phyloP scores from a whole-genome alignment of 2,329 filamentous ascomycete species.

The Septoria petroselini region DNA sequence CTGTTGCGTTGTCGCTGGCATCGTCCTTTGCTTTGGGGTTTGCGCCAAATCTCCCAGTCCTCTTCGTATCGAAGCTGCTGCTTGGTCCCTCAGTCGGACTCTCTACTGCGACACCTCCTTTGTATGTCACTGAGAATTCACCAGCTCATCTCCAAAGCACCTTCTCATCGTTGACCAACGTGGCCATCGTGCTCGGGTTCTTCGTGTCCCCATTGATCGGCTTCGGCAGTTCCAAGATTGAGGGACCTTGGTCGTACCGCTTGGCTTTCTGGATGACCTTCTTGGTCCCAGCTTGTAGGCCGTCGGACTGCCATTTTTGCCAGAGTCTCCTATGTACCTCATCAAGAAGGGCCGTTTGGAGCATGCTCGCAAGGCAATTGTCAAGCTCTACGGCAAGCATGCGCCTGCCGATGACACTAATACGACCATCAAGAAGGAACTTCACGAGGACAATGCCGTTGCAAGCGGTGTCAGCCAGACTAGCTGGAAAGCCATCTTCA shows the following conservation, averaged over 20 bases:
- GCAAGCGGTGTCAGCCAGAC: conserved; percentile 28
- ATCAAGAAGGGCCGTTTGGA: conserved; percentile 63
- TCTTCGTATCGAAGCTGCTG: conserved; percentile 32
- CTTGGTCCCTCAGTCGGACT: conserved; percentile 30
- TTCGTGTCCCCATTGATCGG: conserved; percentile 30
- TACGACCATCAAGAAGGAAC: conserved; percentile 24
- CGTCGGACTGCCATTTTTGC: conserved; percentile 52
- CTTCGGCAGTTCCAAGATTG: conserved; percentile 30
- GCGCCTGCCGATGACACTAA: conserved; percentile 24
- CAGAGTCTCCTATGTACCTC: conserved; percentile 84
- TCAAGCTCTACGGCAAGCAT: conserved; percentile 26
- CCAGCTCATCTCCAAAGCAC: conserved; percentile 29
- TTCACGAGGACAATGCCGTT: conserved; percentile 26
- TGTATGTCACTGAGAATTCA: conserved; percentile 32
- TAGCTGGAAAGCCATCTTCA: conserved; percentile 30
- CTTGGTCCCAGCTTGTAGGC: conserved; percentile 27
- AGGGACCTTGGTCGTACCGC: conserved; percentile 28
- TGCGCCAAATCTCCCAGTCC: conserved; percentile 34
- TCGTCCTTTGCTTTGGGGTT: conserved; percentile 31
- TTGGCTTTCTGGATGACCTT: conserved; percentile 32
- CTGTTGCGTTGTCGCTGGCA: conserved; percentile 20
- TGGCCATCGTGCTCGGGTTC: conserved; percentile 32
- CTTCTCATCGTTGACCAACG: conserved; percentile 30
- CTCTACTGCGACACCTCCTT: conserved; percentile 28
- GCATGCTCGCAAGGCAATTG: conserved; percentile 53